phyloP scores from a whole-genome alignment of 768 basidiomycete genomes.

The Russula compacta region DNA sequence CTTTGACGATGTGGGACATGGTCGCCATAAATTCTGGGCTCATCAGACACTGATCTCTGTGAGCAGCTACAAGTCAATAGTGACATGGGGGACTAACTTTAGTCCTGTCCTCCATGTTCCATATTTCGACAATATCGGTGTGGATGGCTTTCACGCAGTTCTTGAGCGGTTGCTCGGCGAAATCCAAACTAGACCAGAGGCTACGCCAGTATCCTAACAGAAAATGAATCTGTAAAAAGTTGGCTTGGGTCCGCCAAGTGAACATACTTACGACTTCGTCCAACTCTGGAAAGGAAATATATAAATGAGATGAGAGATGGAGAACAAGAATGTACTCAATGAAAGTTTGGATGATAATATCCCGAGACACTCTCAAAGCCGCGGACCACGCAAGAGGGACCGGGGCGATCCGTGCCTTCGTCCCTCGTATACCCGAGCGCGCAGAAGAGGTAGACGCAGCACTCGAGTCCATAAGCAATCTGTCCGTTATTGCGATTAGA shows the following conservation, averaged over 20 bases:
- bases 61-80: no score
- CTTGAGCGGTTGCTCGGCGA: conserved; percentile 50
- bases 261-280: neutral
- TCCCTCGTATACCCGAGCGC: neutral
- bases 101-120: neutral
- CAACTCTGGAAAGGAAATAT: neutral
- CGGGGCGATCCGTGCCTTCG: neutral
- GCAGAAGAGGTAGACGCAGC: neutral
- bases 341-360: neutral
- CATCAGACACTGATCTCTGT: no score
- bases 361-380: neutral
- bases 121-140: neutral
- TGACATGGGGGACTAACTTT: neutral
- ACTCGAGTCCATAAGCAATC: neutral
- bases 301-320: neutral
- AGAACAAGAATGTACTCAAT: neutral
- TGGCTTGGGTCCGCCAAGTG: no score
- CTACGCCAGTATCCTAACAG: neutral
- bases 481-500: neutral
- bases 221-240: neutral
- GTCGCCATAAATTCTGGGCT: no score
- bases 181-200: neutral
- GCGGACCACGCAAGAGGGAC: neutral
- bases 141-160: conserved; percentile 34
- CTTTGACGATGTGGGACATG: no score